Evolutionary conservation across 1,139 yeast species (phyloP), one percentile per base, ranked within the genome.

Genomic region (Debaryomycetaceae sp.): DNA sequence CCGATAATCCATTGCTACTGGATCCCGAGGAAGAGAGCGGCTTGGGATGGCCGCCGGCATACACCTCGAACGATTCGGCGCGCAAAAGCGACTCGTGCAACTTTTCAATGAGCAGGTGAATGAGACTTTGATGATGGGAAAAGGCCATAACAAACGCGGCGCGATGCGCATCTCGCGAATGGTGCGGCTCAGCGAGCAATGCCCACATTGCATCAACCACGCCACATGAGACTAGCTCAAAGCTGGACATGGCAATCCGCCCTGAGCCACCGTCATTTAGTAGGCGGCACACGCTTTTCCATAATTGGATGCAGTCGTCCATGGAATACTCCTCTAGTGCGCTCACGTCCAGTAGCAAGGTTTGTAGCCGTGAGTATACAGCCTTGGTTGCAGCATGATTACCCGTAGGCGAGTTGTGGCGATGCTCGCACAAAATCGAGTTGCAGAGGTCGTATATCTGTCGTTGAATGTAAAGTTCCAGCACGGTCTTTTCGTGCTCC

Each of bases 1-100:
- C 76, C 0, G 90, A 82, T 65, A 86, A 65, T 3, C 79, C 66
- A 1, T 77, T 64, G 2, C 83, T 73, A 23, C 71, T 59, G 7
- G 44, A 29, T 22, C 33, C 32, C 7, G 11, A 19, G 14, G 8
- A 7, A 12, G 8, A 22, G 13, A 12, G 24, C 8, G 24, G 13
- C 24, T 8, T 10, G 7, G 26, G 14, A 13, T 16, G 7, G 11
- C 79, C 81, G 23, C 78, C 63, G 1, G 80, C 69, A 4, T 77
- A 51, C 15, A 86, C 73, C 26, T 78, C 85, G 51, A 85, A 82
- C 0, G 79, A 62, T 49, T 86, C 96, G 0, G 77, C 63, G 39
- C 95, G 64, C 1, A 83, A 74, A 25, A 86, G 55, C 0, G 85
- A 73, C 34, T 82, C 90, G 41, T 85, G 93, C 15, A 85, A 55